Base-by-base conservation (phyloP, 2,329 filamentous ascomycete species). In the Paracamarosporium sp. region DNA sequence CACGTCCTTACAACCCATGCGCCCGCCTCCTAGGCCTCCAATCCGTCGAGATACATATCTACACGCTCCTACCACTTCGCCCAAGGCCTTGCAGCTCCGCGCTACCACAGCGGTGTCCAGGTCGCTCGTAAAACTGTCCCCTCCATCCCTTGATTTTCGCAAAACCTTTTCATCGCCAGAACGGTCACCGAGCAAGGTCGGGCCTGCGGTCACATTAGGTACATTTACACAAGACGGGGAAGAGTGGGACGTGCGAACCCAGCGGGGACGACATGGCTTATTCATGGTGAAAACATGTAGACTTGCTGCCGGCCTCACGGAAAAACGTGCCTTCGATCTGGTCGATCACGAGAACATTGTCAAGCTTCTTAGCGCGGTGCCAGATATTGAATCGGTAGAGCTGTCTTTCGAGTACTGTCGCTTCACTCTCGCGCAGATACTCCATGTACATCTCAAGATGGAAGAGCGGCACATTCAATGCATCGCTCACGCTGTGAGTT, bases 401-500 rank as follows among this genome's bases (percentile, higher is more conserved):
- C 27, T 61, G 12, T 31, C 20, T 7, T 28, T 61, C 24, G 55
- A 61, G 25, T 61, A 58, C 38, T 58, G 36, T 44, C 55, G 58
- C 8, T 48, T 55, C 44, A 61, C 58, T 2, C 47, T 61, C 4
- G 48, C 50, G 4, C 48, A 60, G 28, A 33, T 60, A 35, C 33
- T 60, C 6, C 44, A 60, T 25, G 55, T 60, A 1, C 54, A 60
- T 47, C 50, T 60, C 2, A 53, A 51, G 27, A 20, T 60, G 8
- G 57, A 47, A 36, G 57, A 60, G 30, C 22, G 20, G 9, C 57
- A 60, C 13, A 46, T 60, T 33, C 48, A 57, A 51, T 52, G 53
- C 27, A 55, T 60, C 25, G 57, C 57, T 1, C 48, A 33, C 24
- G 56, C 57, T 27, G 57, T 57, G 53, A 54, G 57, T 57, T 47